phyloP scores from a whole-genome alignment of 352 stramenopile genomes.

The Globisporangium polare region DNA sequence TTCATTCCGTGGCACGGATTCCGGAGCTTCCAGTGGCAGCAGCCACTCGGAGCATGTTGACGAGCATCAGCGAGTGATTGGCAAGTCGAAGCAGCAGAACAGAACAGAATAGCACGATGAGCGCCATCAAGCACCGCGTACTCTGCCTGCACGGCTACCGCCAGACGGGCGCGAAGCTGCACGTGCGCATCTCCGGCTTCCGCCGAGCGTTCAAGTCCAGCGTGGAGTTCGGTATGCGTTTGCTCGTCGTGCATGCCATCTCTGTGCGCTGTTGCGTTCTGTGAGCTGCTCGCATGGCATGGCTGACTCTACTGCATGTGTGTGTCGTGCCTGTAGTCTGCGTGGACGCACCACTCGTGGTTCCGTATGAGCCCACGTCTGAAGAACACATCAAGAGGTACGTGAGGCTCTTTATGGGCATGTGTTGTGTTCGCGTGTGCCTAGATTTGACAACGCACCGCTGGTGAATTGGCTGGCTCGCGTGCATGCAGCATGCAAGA shows the following conservation, averaged over 20 bases:
- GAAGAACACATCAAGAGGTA: slow-evolving; percentile 45
- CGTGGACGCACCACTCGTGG: slow-evolving; percentile 65
- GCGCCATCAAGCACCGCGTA: slow-evolving; percentile 56
- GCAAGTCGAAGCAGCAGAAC: not conserved
- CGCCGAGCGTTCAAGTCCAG: slow-evolving; percentile 71
- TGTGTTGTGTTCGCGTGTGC: slow-evolving; percentile 2
- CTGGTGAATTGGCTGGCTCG: not conserved
- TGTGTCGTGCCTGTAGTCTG: slow-evolving; percentile 44
- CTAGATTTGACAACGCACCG: not conserved
- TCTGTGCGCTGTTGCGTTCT: not conserved
- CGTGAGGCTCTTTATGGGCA: not conserved
- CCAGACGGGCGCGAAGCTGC: slow-evolving; percentile 72
- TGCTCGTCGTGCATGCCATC: not conserved
- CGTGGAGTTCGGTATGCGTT: slow-evolving; percentile 69
- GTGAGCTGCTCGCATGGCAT: not conserved
- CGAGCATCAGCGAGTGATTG: not conserved
- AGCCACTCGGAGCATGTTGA: not conserved
- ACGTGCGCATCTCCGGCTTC: slow-evolving; percentile 65
- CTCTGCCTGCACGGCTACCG: slow-evolving; percentile 84
- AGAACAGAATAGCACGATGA: slow-evolving; percentile 9
- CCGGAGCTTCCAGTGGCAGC: not conserved
- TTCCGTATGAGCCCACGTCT: slow-evolving; percentile 26
- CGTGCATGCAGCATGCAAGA: slow-evolving; percentile 4
- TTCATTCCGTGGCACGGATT: not conserved
- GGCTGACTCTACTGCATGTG: not conserved